Conservation (phyloP, 352 stramenopile species). For the Pythium aquatile region DNA sequence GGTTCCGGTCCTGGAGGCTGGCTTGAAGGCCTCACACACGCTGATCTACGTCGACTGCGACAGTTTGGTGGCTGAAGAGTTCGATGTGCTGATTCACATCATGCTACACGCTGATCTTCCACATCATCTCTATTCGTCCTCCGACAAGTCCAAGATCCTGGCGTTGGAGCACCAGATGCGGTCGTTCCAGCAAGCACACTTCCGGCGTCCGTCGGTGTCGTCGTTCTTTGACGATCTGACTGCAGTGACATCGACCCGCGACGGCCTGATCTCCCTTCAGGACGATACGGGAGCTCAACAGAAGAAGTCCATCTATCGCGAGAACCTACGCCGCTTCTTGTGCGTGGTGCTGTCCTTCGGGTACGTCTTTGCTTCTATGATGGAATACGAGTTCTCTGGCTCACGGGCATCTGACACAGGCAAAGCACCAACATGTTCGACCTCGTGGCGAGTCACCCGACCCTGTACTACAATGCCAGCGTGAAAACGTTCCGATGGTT, state of each 20-base stretch:
- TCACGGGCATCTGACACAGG: slow-evolving; percentile 18
- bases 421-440: slow-evolving; percentile 34
- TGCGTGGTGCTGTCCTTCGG: slow-evolving; percentile 55
- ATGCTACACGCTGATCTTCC: slow-evolving; percentile 46
- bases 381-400: neutral
- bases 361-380: slow-evolving; percentile 26
- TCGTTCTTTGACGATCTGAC: slow-evolving; percentile 27
- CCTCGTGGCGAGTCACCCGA: slow-evolving; percentile 36
- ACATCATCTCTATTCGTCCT: slow-evolving; percentile 40
- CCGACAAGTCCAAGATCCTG: slow-evolving; percentile 51
- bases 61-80: slow-evolving; percentile 37
- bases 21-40: slow-evolving; percentile 45
- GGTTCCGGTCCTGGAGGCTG: slow-evolving; percentile 40
- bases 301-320: slow-evolving; percentile 38
- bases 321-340: slow-evolving; percentile 53
- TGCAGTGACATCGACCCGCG: slow-evolving; percentile 13
- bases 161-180: slow-evolving; percentile 39
- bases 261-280: slow-evolving; percentile 4
- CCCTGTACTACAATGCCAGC: slow-evolving; percentile 45
- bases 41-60: slow-evolving; percentile 60
- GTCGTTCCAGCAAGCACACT: slow-evolving; percentile 21
- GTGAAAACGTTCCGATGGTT: slow-evolving; percentile 43
- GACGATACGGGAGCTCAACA: slow-evolving; percentile 6
- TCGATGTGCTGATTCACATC: slow-evolving; percentile 39
- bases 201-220: slow-evolving; percentile 17